Evolutionary conservation across 1,139 yeast genomes (phyloP).

Genomic region (Candida gigantensis): DNA sequence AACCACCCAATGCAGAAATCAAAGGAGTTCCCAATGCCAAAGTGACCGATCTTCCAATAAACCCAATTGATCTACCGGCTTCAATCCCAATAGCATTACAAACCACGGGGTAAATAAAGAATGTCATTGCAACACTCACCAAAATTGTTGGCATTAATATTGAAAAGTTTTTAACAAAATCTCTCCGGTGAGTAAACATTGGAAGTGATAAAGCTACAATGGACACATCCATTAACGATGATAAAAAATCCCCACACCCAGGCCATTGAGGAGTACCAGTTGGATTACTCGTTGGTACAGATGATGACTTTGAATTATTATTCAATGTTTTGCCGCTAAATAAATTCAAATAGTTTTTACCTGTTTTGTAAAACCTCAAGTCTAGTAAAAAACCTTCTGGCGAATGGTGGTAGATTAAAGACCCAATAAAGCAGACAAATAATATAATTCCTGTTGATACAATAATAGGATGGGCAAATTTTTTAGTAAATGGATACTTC

Average conservation of each 20-base stretch:
- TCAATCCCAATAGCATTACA: slow-evolving; percentile 67
- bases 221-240: slow-evolving; percentile 72
- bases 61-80: slow-evolving; percentile 63
- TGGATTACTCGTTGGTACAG: slow-evolving; percentile 19
- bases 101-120: slow-evolving; percentile 68
- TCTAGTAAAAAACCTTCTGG: slow-evolving; percentile 50
- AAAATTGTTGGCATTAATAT: slow-evolving; percentile 61
- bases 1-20: slow-evolving; percentile 64
- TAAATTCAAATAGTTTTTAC: slow-evolving; percentile 61
- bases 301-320: slow-evolving; percentile 27
- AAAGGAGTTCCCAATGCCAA: slow-evolving; percentile 79
- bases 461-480: slow-evolving; percentile 70
- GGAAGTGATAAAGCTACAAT: slow-evolving; percentile 77
- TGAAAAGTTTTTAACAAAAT: slow-evolving; percentile 59
- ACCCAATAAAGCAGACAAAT: slow-evolving; percentile 61
- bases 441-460: slow-evolving; percentile 64
- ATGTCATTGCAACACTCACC: slow-evolving; percentile 56
- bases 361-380: slow-evolving; percentile 63
- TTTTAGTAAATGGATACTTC: slow-evolving; percentile 46
- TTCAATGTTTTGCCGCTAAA: slow-evolving; percentile 43
- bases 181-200: slow-evolving; percentile 72
- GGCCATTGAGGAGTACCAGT: slow-evolving; percentile 57
- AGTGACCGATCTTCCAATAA: slow-evolving; percentile 80
- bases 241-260: slow-evolving; percentile 77
- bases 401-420: slow-evolving; percentile 48